Evolutionary conservation across 2,329 filamentous ascomycete genomes (phyloP).

Genomic region (Aspergillus terreus): DNA sequence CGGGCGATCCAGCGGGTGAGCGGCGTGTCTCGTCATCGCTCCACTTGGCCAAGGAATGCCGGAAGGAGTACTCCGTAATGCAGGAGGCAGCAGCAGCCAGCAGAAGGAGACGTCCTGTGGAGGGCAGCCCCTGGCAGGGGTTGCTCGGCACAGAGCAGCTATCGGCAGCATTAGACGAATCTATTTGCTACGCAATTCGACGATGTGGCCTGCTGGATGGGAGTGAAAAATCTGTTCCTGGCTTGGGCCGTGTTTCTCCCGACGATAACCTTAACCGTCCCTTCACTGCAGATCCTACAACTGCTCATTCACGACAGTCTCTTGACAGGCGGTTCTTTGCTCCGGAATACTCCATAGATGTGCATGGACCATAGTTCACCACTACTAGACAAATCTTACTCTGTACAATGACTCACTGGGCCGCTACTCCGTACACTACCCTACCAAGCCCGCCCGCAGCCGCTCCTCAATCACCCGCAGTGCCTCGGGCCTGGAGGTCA

Average conservation of each 20-base stretch:
- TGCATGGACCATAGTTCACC: not conserved
- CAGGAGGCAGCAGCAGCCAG: no score
- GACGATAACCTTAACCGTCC: not conserved
- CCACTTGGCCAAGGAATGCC: no score
- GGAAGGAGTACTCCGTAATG: no score
- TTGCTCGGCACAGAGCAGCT: no score
- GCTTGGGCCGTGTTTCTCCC: not conserved
- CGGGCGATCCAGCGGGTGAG: no score
- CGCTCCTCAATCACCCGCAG: constrained; percentile 39
- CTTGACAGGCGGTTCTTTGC: not conserved
- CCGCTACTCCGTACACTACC: constrained; percentile 1
- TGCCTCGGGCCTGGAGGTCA: constrained; percentile 46
- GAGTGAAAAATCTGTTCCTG: not conserved
- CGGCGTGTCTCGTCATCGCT: no score
- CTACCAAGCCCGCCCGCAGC: constrained; percentile 34
- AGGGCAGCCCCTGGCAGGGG: no score
- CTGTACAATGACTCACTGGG: not conserved
- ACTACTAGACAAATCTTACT: not conserved
- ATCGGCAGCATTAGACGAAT: not conserved
- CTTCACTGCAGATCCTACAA: not conserved
- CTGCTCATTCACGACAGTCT: not conserved
- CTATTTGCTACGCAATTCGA: not conserved
- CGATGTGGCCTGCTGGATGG: no score
- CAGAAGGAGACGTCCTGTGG: no score
- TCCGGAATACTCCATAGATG: not conserved